Base-by-base conservation (phyloP, 139 green algal species). In the Chlorella vulgaris region DNA sequence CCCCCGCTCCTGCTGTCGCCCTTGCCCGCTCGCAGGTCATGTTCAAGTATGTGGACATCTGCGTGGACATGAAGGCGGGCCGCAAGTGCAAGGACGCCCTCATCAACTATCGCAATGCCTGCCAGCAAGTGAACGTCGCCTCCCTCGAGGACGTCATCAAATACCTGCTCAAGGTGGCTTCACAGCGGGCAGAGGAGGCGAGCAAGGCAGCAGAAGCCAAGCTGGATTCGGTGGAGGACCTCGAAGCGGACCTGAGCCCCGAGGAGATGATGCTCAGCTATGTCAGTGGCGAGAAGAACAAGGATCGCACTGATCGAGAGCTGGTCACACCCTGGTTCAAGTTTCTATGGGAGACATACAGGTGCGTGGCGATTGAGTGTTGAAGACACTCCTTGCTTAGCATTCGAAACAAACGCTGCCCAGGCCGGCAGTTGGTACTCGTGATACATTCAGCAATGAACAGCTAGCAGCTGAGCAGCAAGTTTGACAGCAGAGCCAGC, bases 301-400 rank as follows among this genome's bases (percentile, higher is more conserved):
- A 95, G 90, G 97, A 99, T 83, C 93, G 95, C 75, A 95, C 93
- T 5, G 97, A 99, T 83, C 88, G 97, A 29, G 96, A 98, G 91
- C 84, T 97, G 68, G 96, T 99, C 21, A 99, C 97, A 13, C 97
- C 97, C 31, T 99, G 97, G 97, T 99, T 99, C 92, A 97, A 98
- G 85, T 99, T 99, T 83, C 88, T 99, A 83, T 99, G 97, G 97
- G 97, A 99, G 89, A 94, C 93, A 13, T 98, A 99, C 91, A 89
- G 96, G 73, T 97, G 88, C 55, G 88, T 96, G 60, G 13, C 10
- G 13, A 29, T 67, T 67, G n/a, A 67, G 26, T n/a, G n/a, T n/a
- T n/a, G n/a, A n/a, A n/a, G n/a, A n/a, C n/a, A n/a, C n/a, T n/a
- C n/a, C n/a, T n/a, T n/a, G n/a, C n/a, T n/a, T n/a, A n/a, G n/a